Percentiles rank a stretch among this genome's conserved stretches.
Conservation (phyloP, 208 protist genomes). For the Trypanosoma platydactyli region DNA sequence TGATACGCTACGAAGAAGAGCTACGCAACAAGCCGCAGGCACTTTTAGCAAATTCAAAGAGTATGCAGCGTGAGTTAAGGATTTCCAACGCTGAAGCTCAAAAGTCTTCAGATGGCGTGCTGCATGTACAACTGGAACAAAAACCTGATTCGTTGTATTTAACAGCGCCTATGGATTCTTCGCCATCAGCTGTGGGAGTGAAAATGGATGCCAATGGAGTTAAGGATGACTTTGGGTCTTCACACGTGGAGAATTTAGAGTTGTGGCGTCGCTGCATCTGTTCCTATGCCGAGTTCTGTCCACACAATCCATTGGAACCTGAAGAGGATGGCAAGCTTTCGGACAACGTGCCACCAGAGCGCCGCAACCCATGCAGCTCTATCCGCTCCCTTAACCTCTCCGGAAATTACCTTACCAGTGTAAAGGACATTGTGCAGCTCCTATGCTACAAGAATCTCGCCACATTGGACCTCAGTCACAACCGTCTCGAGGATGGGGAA, state of each 20-base stretch:
- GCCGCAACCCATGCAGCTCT: conserved; percentile 70
- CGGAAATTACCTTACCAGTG: conserved; percentile 70
- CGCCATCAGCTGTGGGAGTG: too few relatives aligned
- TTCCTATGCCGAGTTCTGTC: conserved; percentile 35
- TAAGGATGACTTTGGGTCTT: conserved; percentile 8
- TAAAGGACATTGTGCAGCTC: conserved; percentile 60
- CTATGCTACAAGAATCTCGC: conserved; percentile 70
- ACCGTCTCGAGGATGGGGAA: conserved; percentile 82
- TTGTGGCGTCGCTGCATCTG: conserved; percentile 33
- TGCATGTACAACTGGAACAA: not conserved
- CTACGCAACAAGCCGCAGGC: conserved; percentile 13
- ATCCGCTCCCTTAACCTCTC: conserved; percentile 81
- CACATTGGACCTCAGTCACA: conserved; percentile 91
- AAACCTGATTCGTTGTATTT: not conserved
- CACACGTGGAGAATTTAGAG: conserved; percentile 32
- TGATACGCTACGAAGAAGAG: conserved; percentile 14
- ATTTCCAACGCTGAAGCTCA: not conserved
- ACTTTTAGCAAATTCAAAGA: conserved; percentile 40
- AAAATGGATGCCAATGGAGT: conserved; percentile 6
- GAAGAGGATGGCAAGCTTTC: conserved; percentile 18
- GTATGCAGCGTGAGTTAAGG: conserved; percentile 30
- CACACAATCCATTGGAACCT: conserved; percentile 27
- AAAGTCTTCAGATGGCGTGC: not conserved
- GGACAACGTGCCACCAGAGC: conserved; percentile 28
- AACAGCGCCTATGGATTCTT: too few relatives aligned